phyloP scores from a whole-genome alignment of 2,329 filamentous ascomycete genomes.

The Arachnomyces sp. region DNA sequence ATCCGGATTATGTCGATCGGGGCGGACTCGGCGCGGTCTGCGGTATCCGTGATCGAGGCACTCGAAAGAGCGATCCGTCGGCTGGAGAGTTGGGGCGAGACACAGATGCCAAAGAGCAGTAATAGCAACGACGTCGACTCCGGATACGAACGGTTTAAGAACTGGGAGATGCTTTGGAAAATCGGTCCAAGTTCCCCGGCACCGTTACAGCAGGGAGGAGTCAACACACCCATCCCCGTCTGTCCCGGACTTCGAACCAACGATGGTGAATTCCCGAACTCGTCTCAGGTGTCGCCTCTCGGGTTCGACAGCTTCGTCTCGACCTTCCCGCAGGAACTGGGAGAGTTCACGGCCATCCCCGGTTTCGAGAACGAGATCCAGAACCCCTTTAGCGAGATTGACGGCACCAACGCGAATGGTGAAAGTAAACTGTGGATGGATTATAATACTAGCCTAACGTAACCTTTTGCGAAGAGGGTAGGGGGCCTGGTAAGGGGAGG shows the following conservation, averaged over 20 bases:
- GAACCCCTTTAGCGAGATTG: conserved; percentile 1
- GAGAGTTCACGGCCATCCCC: conserved; percentile 34
- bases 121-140: conserved; percentile 32
- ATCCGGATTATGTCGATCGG: conserved; percentile 49
- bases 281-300: conserved; percentile 26
- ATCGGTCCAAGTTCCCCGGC: conserved; percentile 29
- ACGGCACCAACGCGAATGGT: no score
- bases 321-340: conserved; percentile 33
- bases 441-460: no score
- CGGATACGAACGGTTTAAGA: conserved; percentile 46
- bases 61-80: conserved; percentile 43
- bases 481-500: no score
- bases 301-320: conserved; percentile 34
- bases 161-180: conserved; percentile 46
- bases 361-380: conserved; percentile 31
- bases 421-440: no score
- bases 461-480: no score
- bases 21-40: conserved; percentile 46
- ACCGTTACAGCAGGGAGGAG: conserved; percentile 2
- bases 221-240: conserved; percentile 14
- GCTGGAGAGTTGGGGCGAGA: conserved; percentile 38
- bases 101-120: conserved; percentile 22
- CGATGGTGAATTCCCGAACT: conserved; percentile 12
- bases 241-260: conserved; percentile 17
- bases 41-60: conserved; percentile 47